These are phyloP conservation scores for Aristolochia fimbriata DNA, from an alignment of 164 flowering plant genomes.

Conservation along the genomic window DNA sequence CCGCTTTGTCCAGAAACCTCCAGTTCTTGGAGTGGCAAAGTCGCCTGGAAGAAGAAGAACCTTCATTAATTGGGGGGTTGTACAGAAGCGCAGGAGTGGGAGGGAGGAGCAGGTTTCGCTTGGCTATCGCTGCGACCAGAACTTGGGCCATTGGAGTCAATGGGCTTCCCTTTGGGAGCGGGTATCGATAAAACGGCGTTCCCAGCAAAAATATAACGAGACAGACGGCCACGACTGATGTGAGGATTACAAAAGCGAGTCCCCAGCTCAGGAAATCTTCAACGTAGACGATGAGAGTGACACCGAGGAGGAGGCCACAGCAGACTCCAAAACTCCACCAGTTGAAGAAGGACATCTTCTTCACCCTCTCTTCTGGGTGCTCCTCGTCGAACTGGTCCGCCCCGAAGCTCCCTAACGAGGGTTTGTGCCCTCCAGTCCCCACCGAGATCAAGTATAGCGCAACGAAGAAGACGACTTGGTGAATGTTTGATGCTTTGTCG, in stretches of 20 bases:
- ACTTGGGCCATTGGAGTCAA: constrained; percentile 79
- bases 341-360: constrained; percentile 88
- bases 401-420: constrained; percentile 84
- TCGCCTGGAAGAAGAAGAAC: constrained; percentile 33
- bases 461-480: constrained; percentile 50
- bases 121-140: constrained; percentile 54
- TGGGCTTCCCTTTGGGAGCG: constrained; percentile 60
- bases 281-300: constrained; percentile 62
- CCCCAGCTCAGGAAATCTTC: constrained; percentile 83
- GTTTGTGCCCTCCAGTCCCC: constrained; percentile 90
- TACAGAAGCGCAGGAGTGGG: constrained; percentile 35
- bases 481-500: constrained; percentile 31
- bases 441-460: constrained; percentile 73
- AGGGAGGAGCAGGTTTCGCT: constrained; percentile 57
- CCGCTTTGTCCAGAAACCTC: constrained; percentile 81
- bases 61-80: constrained; percentile 12
- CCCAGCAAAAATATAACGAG: constrained; percentile 46
- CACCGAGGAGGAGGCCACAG: constrained; percentile 57
- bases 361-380: constrained; percentile 52
- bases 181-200: constrained; percentile 51
- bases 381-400: constrained; percentile 92
- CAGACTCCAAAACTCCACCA: constrained; percentile 82
- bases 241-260: constrained; percentile 45
- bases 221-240: constrained; percentile 43
- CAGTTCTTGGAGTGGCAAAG: constrained; percentile 54